Evolutionary conservation across 805 yeast species (phyloP).

Genomic region (Candida corydali): DNA sequence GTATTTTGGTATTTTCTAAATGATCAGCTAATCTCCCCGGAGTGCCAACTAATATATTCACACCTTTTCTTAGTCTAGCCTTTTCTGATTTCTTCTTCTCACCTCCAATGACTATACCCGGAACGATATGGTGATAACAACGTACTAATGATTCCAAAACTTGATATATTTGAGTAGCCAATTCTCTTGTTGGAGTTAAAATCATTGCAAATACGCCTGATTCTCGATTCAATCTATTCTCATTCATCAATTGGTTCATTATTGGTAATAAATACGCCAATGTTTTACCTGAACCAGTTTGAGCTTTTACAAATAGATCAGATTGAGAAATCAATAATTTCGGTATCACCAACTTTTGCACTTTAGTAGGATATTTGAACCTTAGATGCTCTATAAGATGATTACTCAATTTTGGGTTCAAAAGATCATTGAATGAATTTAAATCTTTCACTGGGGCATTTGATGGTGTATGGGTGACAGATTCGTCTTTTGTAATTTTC

Average conservation of each 20-base stretch:
- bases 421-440: constrained; percentile 63
- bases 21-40: constrained; percentile 97
- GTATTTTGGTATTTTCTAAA: constrained; percentile 77
- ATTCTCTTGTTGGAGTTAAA: constrained; percentile 90
- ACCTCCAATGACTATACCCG: constrained; percentile 96
- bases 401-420: constrained; percentile 47
- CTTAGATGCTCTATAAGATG: constrained; percentile 56
- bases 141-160: constrained; percentile 71
- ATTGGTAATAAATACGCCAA: constrained; percentile 84
- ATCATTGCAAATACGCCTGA: constrained; percentile 88
- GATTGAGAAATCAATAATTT: constrained; percentile 25
- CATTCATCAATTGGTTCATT: constrained; percentile 62
- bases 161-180: constrained; percentile 83
- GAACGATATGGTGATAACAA: constrained; percentile 84
- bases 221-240: constrained; percentile 47
- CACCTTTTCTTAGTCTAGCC: constrained; percentile 93
- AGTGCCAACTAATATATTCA: constrained; percentile 91
- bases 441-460: constrained; percentile 81
- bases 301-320: constrained; percentile 90
- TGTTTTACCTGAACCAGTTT: constrained; percentile 98
- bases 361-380: constrained; percentile 72
- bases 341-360: constrained; percentile 82
- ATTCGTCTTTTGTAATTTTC: constrained; percentile 45
- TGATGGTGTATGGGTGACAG: constrained; percentile 51
- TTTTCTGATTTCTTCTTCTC: constrained; percentile 96